Evolutionary conservation across 2,329 filamentous ascomycete genomes (phyloP).

Genomic region (Ophioceras dolichostomum): DNA sequence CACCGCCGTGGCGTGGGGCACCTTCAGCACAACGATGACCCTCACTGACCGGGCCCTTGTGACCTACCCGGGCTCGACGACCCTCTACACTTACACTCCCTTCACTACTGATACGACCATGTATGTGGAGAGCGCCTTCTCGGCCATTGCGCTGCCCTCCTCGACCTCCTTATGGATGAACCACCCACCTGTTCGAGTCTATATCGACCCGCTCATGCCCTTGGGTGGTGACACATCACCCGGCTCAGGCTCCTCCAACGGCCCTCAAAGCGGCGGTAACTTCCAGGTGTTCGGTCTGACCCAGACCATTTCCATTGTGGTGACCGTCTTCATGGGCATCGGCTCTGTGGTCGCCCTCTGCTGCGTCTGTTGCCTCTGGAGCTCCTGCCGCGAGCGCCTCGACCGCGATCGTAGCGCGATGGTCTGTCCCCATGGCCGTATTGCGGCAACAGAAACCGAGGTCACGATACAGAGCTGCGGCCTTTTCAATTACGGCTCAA

Average conservation of each 20-base stretch:
- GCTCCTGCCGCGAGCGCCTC: neutral
- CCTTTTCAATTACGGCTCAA: too few species aligned
- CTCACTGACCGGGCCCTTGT: too few species aligned
- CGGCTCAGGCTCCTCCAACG: neutral
- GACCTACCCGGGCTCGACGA: too few species aligned
- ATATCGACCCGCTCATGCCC: neutral
- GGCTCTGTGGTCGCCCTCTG: neutral
- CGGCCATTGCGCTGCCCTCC: too few species aligned
- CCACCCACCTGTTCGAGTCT: neutral
- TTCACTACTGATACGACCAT: too few species aligned
- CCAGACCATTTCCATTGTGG: neutral
- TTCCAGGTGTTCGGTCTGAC: neutral
- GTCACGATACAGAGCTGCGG: too few species aligned
- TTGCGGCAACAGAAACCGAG: too few species aligned
- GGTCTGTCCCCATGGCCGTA: fast-evolving
- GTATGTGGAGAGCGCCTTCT: too few species aligned
- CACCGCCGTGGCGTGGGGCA: too few species aligned
- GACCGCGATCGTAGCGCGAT: neutral
- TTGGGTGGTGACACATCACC: neutral
- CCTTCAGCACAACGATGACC: too few species aligned
- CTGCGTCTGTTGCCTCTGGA: neutral
- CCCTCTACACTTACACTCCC: too few species aligned
- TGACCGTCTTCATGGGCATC: neutral
- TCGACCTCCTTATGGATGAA: too few species aligned
- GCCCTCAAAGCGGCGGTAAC: neutral